Evolutionary conservation across 345 rosid genomes (phyloP), one percentile per base, ranked within the genome.

Genomic region (Lepidium africanum): DNA sequence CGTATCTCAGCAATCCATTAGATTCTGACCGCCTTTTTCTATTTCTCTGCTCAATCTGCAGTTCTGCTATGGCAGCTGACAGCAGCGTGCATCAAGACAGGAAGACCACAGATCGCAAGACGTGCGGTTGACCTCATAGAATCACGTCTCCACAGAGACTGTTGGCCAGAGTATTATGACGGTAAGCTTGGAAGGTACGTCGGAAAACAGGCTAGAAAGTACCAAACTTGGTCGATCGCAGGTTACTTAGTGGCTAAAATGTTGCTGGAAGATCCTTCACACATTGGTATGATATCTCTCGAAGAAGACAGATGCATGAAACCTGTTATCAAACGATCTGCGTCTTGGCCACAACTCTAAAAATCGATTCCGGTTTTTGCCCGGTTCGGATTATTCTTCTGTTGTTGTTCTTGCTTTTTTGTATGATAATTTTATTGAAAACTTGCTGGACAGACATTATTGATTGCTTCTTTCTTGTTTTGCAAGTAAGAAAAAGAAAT

Each of bases 131-230:
- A 87, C 72, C 88, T 83, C 7, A 84, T 80, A 0, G 93, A 87
- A 83, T 48, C 79, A 3, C 88, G 93, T 46, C 77, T 87, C 25
- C 82, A 79, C 58, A 85, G 83, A 75, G 93, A 87, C 72, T 52
- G 90, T 53, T 87, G 90, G 90, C 93, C 93, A 5, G 92, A 86
- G 71, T 86, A 86, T 71, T 86, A 86, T 17, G 92, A 86, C n/a
- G 92, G 92, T 8, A 87, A 78, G 76, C 82, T 79, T 0, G 93
- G 93, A 5, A 72, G 93, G 67, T 87, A 80, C 59, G 65, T 87
- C 2, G 93, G 93, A 15, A 87, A 87, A 65, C 93, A 87, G 43
- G 88, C 93, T n/a, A 82, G 93, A 53, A 87, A 87, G 45, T 76
- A 77, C 17, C 93, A 87, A 51, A 87, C 90, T 9, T 87, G 93